Evolutionary conservation across 2,329 filamentous ascomycete genomes (phyloP), one percentile per base, ranked within the genome.

Genomic region (Botrytis porri): DNA sequence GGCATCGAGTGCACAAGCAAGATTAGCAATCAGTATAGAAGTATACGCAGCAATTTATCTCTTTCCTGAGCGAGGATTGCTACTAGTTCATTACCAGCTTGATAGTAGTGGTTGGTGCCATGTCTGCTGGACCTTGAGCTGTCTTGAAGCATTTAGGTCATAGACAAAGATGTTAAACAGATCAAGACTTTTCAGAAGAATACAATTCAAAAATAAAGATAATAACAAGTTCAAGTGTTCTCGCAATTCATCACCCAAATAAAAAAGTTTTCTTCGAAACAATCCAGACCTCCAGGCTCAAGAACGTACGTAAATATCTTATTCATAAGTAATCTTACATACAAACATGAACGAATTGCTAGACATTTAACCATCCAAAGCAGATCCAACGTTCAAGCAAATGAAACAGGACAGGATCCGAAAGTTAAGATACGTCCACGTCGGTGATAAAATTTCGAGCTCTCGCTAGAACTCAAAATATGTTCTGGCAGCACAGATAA

Each of bases 1-100:
- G 10, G 88, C 88, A 80, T 92, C 89, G 41, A 91, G 83, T n/a
- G 89, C 88, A 10, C 88, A 87, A 82, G 89, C 88, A 39, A 91
- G 81, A 64, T 78, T 78, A 39, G 76, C 66, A 35, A 77, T 45
- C 16, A 54, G 32, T 20, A 41, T 54, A 16, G 35, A 70, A 22
- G 32, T 70, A 48, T 41, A 63, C 16, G 57, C 69, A 63, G 69
- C 57, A 16, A 39, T 70, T 8, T 70, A 70, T 51, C 29, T 70
- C 41, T 63, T 62, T 39, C 57, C 57, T 4, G 64, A 10, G 18
- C 12, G 20, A 57, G 54, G 25, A 18, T 25, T 29, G 12, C 16
- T 39, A 32, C 16, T 41, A 25, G 64, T 29, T 12, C 4, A 54
- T 57, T 16, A n/a, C 18, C 45, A 22, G 25, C 9, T 41, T 57